A percentile compares a stretch with the other conserved stretches of the same genome.
These are phyloP conservation scores for Sarocladium kiliense DNA, from an alignment of 2,329 filamentous ascomycete genomes.

Conservation along the genomic window DNA sequence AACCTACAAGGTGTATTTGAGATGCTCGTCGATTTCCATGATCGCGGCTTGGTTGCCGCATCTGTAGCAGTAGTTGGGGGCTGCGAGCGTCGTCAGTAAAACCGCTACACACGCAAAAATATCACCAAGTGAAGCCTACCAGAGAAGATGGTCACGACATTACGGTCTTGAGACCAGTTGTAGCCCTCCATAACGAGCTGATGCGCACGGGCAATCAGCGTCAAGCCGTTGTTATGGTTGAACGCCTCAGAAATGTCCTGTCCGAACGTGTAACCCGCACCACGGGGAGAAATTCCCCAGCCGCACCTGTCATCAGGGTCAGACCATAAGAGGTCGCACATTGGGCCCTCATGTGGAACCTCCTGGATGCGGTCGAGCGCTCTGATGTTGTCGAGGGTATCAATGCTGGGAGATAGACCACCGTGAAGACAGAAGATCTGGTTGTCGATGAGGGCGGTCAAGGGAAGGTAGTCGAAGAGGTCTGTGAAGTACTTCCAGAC, in stretches of 20 bases:
- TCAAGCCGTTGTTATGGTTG: constrained; percentile 90
- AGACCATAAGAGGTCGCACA: constrained; percentile 98
- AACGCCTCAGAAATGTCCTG: constrained; percentile 94
- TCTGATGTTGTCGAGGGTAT: constrained; percentile 92
- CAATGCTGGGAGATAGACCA: constrained; percentile 47
- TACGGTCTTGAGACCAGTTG: constrained; percentile 98
- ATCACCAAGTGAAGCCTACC: constrained; percentile 51
- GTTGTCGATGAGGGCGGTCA: constrained; percentile 29
- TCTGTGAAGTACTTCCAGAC: constrained; percentile 98
- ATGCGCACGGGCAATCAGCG: constrained; percentile 87
- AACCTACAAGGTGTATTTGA: constrained; percentile 98
- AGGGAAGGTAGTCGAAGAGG: constrained; percentile 92
- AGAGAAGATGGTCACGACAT: constrained; percentile 98
- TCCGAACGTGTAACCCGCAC: constrained; percentile 92
- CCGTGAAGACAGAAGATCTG: constrained; percentile 10
- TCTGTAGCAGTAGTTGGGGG: constrained; percentile 95
- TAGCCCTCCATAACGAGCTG: constrained; percentile 99
- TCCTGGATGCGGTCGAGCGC: constrained; percentile 95
- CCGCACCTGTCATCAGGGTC: constrained; percentile 97
- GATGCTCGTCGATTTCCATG: constrained; percentile 99
- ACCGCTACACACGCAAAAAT: no score
- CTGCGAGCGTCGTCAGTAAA: constrained; percentile 32
- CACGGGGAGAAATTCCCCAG: constrained; percentile 90
- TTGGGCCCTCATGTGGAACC: constrained; percentile 95
- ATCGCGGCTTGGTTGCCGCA: constrained; percentile 99